A percentile compares a stretch with the other conserved stretches of the same genome.
These are phyloP conservation scores for Solanum tarapatanum DNA, from an alignment of 257 asterid species.

Conservation along the genomic window DNA sequence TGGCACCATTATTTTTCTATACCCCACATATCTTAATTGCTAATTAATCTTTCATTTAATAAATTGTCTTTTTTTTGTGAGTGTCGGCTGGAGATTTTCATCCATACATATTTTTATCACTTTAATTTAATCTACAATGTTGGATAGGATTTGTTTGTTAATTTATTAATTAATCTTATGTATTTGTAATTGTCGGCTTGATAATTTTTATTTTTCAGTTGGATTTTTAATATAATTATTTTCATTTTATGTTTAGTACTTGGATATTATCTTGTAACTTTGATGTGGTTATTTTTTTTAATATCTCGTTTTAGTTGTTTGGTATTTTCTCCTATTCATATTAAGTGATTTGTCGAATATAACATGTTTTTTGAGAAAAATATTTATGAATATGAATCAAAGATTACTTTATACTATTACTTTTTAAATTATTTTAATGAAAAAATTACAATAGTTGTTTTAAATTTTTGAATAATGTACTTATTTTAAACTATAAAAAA, in stretches of 20 bases:
- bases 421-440: too few relatives aligned
- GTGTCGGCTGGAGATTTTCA: conserved; percentile 25
- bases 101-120: not conserved
- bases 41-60: not conserved
- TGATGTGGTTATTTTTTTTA: not conserved
- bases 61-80: not conserved
- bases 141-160: not conserved
- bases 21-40: conserved; percentile 8
- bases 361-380: too few relatives aligned
- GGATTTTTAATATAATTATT: not conserved
- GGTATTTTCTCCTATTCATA: too few relatives aligned
- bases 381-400: too few relatives aligned
- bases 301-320: too few relatives aligned
- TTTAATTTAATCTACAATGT: not conserved
- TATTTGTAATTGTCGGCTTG: not conserved
- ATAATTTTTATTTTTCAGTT: not conserved
- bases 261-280: too few relatives aligned
- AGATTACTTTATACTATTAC: too few relatives aligned
- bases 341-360: too few relatives aligned
- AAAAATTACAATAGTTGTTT: too few relatives aligned
- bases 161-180: not conserved
- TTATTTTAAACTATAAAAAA: too few relatives aligned
- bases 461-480: too few relatives aligned
- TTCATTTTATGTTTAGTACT: not conserved
- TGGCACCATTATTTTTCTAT: not conserved